phyloP scores from a whole-genome alignment of 2,329 filamentous ascomycete species.

The Dactylonectria estremocensis region DNA sequence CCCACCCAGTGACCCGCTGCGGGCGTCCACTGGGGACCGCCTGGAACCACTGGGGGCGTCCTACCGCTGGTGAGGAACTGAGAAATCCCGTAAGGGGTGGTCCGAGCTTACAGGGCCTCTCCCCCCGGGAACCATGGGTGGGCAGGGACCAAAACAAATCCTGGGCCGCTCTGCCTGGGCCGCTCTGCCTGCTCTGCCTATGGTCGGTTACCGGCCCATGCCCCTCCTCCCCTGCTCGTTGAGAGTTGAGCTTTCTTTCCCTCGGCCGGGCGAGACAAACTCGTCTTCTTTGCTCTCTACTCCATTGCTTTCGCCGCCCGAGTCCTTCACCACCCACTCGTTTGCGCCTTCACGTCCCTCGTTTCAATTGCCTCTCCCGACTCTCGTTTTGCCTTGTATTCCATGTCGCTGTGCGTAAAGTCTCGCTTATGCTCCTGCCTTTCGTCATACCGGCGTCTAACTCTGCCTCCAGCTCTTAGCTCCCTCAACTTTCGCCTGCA shows the following conservation, averaged over 20 bases:
- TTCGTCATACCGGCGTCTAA: no score
- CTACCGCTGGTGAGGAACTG: constrained; percentile 2
- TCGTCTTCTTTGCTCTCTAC: constrained; percentile 8
- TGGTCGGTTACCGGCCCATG: constrained; percentile 6
- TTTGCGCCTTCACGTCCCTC: neutral
- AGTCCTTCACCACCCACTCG: constrained; percentile 1
- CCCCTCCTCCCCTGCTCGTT: neutral
- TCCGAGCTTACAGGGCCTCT: constrained; percentile 38
- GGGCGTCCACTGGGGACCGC: no score
- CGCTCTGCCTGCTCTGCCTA: constrained; percentile 4
- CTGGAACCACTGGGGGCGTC: constrained; percentile 10
- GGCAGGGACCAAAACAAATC: constrained; percentile 43
- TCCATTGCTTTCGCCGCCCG: neutral
- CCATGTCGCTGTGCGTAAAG: constrained; percentile 11
- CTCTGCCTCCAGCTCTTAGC: constrained; percentile 30
- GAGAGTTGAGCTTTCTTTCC: constrained; percentile 9
- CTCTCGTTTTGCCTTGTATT: constrained; percentile 1
- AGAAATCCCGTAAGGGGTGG: constrained; percentile 16
- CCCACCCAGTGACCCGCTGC: neutral
- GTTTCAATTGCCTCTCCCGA: neutral
- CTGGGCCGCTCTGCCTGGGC: constrained; percentile 4
- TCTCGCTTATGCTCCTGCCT: constrained; percentile 14
- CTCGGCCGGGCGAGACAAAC: neutral
- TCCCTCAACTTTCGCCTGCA: constrained; percentile 28
- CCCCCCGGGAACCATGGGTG: constrained; percentile 39